phyloP scores from a whole-genome alignment of 2,329 filamentous ascomycete genomes.

The Alternaria ethzedia region DNA sequence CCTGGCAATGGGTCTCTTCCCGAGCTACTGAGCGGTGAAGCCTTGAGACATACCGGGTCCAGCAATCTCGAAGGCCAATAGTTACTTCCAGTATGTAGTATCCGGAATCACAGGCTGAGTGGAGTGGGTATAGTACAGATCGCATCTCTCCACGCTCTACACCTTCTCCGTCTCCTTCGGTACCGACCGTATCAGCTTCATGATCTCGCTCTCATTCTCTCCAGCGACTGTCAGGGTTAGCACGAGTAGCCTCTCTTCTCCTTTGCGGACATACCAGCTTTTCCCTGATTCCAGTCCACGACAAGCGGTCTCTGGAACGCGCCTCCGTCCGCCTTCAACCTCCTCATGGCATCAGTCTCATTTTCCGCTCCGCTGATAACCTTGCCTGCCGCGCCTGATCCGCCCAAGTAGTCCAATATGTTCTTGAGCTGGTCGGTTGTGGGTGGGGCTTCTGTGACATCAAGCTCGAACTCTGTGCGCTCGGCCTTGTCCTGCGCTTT shows the following conservation, averaged over 20 bases:
- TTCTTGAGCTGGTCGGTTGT: conserved; percentile 83
- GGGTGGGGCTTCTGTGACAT: conserved; percentile 79
- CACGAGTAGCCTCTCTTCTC: background rate
- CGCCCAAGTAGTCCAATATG: conserved; percentile 82
- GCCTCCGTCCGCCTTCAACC: conserved; percentile 72
- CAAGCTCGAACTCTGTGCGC: conserved; percentile 80
- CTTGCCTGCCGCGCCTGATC: conserved; percentile 60
- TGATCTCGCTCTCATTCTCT: conserved; percentile 85
- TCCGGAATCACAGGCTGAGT: background rate
- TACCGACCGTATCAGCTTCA: conserved; percentile 74
- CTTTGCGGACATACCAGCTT: conserved; percentile 62
- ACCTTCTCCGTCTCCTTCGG: conserved; percentile 49
- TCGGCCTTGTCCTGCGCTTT: conserved; percentile 63
- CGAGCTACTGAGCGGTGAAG: conserved; percentile 8
- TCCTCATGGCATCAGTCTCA: conserved; percentile 78
- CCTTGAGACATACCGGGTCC: background rate
- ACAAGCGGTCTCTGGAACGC: conserved; percentile 80
- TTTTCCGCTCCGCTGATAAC: conserved; percentile 77
- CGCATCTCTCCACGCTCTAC: conserved; percentile 11
- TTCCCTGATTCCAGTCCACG: conserved; percentile 95
- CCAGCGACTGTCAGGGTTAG: conserved; percentile 61
- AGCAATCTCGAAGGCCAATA: background rate
- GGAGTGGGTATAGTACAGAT: conserved; percentile 7
- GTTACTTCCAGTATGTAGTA: background rate
- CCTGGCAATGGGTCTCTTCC: conserved; percentile 4